These are phyloP conservation scores for Polygonum aviculare DNA, from an alignment of 148 eudicot species.

Conservation along the genomic window DNA sequence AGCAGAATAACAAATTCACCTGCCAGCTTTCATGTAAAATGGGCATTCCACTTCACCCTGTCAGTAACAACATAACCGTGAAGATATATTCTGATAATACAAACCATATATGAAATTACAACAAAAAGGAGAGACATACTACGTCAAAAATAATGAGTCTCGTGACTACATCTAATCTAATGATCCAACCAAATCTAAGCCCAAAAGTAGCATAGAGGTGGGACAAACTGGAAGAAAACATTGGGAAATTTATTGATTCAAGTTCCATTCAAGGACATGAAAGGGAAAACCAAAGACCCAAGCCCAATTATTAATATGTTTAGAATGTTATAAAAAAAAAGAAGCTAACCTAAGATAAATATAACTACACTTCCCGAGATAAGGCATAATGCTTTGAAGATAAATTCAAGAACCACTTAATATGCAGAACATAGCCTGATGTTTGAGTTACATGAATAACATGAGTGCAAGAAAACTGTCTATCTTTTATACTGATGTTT, in stretches of 20 bases:
- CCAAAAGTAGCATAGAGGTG: background rate
- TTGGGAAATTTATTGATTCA: background rate
- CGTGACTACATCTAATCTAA: background rate
- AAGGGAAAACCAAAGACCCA: constrained; percentile 1
- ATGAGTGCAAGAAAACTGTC: background rate
- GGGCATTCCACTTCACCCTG: constrained; percentile 96
- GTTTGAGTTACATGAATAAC: background rate
- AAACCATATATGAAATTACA: background rate
- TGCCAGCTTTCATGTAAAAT: constrained; percentile 91
- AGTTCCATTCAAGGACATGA: background rate
- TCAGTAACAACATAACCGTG: constrained; percentile 14
- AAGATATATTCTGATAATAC: background rate
- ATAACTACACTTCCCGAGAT: background rate
- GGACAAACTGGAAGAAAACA: background rate
- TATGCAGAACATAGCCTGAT: background rate
- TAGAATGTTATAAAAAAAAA: background rate
- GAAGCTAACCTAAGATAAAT: background rate
- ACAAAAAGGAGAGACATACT: background rate
- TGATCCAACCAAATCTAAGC: background rate
- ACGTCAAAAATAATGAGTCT: background rate
- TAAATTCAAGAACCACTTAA: background rate
- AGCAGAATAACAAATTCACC: constrained; percentile 27
- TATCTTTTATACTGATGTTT: background rate
- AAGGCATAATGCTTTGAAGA: background rate
- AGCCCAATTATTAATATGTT: background rate